phyloP scores from a whole-genome alignment of 1,284 basidiomycete species.

The Rhodotorula sp. region DNA sequence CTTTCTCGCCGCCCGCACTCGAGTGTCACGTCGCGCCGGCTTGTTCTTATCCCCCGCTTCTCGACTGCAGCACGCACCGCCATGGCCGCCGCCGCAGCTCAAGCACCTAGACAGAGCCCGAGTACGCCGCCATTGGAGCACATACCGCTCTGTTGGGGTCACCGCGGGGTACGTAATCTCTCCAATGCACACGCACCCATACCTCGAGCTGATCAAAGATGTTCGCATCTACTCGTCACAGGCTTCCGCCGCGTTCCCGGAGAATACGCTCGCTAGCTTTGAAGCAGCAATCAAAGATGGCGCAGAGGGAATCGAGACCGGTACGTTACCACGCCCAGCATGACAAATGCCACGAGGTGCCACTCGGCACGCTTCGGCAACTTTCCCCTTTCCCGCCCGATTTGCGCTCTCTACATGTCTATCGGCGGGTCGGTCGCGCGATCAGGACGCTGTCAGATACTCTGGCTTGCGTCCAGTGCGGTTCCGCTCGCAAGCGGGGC shows the following conservation, averaged over 20 bases:
- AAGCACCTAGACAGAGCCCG: neutral
- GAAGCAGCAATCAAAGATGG: conserved; percentile 88
- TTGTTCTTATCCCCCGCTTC: neutral
- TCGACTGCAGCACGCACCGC: neutral
- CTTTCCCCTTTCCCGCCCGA: too few species aligned
- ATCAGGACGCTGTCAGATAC: neutral
- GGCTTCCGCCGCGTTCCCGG: conserved; percentile 75
- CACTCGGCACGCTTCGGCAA: too few species aligned
- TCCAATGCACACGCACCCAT: conserved; percentile 11
- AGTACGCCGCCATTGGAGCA: neutral
- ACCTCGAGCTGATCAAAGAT: neutral
- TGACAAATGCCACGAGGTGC: too few species aligned
- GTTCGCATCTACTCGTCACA: conserved; percentile 46
- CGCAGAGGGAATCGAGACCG: conserved; percentile 89
- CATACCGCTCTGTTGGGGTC: conserved; percentile 82
- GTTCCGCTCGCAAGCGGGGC: too few species aligned
- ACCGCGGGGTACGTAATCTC: conserved; percentile 71
- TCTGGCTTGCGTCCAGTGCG: neutral
- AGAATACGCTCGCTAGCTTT: conserved; percentile 60
- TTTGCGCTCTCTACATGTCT: neutral
- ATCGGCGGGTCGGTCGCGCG: neutral
- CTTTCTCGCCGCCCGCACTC: neutral
- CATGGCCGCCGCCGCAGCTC: neutral
- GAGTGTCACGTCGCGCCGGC: neutral
- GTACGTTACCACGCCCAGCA: conserved; percentile 45